phyloP scores from a whole-genome alignment of 2,329 filamentous ascomycete species.

The Eutypa lata region DNA sequence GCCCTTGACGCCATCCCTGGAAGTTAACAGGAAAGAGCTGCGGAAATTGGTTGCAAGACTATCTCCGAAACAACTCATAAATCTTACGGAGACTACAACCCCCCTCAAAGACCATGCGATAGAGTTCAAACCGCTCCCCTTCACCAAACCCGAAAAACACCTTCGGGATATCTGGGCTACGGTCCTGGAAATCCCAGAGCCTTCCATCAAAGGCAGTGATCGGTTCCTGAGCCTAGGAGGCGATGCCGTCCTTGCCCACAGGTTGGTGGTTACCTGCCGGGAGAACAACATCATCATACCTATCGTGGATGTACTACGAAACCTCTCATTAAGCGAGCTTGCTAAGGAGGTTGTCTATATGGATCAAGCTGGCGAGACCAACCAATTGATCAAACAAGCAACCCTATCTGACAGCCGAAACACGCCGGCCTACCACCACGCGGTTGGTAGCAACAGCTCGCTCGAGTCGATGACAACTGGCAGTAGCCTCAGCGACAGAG shows the following conservation, averaged over 20 bases:
- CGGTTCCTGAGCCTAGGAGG: slow-evolving; percentile 47
- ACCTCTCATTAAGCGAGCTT: slow-evolving; percentile 41
- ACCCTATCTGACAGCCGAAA: background rate
- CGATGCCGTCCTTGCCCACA: slow-evolving; percentile 40
- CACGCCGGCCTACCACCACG: slow-evolving; percentile 5
- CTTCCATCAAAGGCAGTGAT: slow-evolving; percentile 38
- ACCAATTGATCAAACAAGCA: slow-evolving; percentile 3
- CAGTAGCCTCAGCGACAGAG: slow-evolving; percentile 22
- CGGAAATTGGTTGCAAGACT: slow-evolving; percentile 41
- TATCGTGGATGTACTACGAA: slow-evolving; percentile 40
- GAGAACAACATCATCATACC: slow-evolving; percentile 38
- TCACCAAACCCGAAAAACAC: slow-evolving; percentile 44
- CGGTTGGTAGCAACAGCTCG: slow-evolving; percentile 16
- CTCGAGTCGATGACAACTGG: slow-evolving; percentile 27
- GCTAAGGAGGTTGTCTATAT: slow-evolving; percentile 31
- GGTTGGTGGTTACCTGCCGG: slow-evolving; percentile 43
- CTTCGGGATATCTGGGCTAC: slow-evolving; percentile 48
- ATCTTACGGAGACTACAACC: slow-evolving; percentile 36
- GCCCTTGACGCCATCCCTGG: slow-evolving; percentile 47
- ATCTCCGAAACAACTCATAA: slow-evolving; percentile 40
- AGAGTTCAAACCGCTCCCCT: slow-evolving; percentile 42
- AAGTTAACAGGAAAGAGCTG: slow-evolving; percentile 47
- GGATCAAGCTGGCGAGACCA: slow-evolving; percentile 14
- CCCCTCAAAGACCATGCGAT: slow-evolving; percentile 32
- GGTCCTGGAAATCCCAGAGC: slow-evolving; percentile 37